Evolutionary conservation across 1,139 yeast genomes (phyloP).

Genomic region (Candida frijolesensis): DNA sequence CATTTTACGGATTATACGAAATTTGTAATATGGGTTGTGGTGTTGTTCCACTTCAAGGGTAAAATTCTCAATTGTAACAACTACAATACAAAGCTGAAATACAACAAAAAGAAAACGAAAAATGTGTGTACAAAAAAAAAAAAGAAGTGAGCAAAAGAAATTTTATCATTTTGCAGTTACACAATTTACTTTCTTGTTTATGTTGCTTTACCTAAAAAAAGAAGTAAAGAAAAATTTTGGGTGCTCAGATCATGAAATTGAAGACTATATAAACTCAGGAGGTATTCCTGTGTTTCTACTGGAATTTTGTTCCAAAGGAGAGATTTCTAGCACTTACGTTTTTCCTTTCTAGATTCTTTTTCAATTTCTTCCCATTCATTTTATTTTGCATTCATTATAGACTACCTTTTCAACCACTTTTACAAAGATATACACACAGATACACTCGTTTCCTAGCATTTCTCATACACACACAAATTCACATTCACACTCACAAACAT

Average conservation of each 20-base stretch:
- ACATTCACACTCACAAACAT: not conserved
- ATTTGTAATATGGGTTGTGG: not conserved
- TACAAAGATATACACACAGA: not conserved
- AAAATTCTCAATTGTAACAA: not conserved
- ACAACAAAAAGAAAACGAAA: not conserved
- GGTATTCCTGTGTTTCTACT: not conserved
- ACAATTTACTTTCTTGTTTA: not conserved
- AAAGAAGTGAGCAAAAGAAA: not conserved
- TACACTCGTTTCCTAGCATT: not conserved
- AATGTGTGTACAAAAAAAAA: not conserved
- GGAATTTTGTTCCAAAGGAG: no score
- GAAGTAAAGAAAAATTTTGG: not conserved
- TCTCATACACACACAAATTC: not conserved
- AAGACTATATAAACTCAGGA: conserved; percentile 1
- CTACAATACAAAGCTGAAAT: not conserved
- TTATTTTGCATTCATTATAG: conserved; percentile 2
- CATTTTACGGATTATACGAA: not conserved
- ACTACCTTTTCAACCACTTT: not conserved
- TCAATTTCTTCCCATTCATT: not conserved
- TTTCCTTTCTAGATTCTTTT: not conserved
- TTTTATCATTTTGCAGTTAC: conserved; percentile 3
- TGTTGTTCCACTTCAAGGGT: not conserved
- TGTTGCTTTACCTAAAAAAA: not conserved
- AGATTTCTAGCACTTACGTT: not conserved
- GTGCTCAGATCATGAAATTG: not conserved